phyloP scores from a whole-genome alignment of 2,329 filamentous ascomycete species.

The Gliomastix tumulicola region DNA sequence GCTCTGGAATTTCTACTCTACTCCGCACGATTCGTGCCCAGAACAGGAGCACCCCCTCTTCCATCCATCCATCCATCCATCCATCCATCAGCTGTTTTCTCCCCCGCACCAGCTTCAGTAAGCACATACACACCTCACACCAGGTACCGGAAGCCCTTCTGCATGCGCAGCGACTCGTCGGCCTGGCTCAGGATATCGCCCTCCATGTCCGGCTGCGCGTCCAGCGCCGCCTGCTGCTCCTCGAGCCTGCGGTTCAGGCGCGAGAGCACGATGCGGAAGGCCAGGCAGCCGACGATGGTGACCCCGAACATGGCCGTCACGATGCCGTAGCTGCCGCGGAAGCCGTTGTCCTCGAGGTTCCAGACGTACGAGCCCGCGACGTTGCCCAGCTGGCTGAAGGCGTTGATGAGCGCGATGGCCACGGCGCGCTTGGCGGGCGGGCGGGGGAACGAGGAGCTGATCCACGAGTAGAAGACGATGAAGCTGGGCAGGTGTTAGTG shows the following conservation, averaged over 20 bases:
- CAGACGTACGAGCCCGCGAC: conserved; percentile 58
- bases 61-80: too few relatives aligned
- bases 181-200: conserved; percentile 29
- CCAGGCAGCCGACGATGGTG: conserved; percentile 44
- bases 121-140: conserved; percentile 26
- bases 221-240: conserved; percentile 29
- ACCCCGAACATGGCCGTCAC: conserved; percentile 58
- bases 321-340: conserved; percentile 57
- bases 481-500: conserved; percentile 16
- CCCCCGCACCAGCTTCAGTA: too few relatives aligned
- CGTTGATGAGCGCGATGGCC: conserved; percentile 54
- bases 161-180: conserved; percentile 36
- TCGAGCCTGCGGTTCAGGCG: conserved; percentile 40
- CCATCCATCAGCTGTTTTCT: too few relatives aligned
- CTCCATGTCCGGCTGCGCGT: conserved; percentile 25
- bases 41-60: too few relatives aligned
- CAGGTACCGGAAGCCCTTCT: conserved; percentile 40
- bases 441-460: conserved; percentile 48
- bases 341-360: conserved; percentile 51
- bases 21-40: too few relatives aligned
- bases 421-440: conserved; percentile 55
- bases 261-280: conserved; percentile 37
- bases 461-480: conserved; percentile 54
- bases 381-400: conserved; percentile 49
- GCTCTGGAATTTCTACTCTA: too few relatives aligned